A percentile compares a stretch with the other conserved stretches of the same genome.
phyloP scores from a whole-genome alignment of 345 rosid species.

The Turnera subulata region DNA sequence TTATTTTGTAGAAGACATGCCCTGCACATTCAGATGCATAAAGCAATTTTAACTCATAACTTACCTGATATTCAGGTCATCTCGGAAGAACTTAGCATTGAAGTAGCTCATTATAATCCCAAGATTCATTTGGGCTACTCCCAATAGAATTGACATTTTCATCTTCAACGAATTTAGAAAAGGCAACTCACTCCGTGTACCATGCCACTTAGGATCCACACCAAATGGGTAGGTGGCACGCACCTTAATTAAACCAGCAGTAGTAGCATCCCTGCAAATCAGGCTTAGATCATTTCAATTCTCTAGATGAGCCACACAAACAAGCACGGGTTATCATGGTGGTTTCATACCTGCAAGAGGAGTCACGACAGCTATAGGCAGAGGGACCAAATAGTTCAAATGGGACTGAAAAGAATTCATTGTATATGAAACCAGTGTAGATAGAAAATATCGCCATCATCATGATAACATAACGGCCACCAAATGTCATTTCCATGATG shows the following conservation, averaged over 20 bases:
- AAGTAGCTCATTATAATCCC: slow-evolving; percentile 83
- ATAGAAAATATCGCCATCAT: slow-evolving; percentile 95
- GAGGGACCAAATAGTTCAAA: slow-evolving; percentile 78
- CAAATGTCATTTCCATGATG: slow-evolving; percentile 89
- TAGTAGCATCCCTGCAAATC: slow-evolving; percentile 62
- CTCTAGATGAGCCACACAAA: too few species aligned
- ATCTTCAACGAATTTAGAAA: slow-evolving; percentile 94
- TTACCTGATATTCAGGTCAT: slow-evolving; percentile 61
- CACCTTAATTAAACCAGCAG: slow-evolving; percentile 71
- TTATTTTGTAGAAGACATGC: too few species aligned
- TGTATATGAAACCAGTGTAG: slow-evolving; percentile 89
- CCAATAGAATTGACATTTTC: slow-evolving; percentile 98
- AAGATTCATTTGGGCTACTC: slow-evolving; percentile 97
- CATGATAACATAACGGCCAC: slow-evolving; percentile 92
- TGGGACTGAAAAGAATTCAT: slow-evolving; percentile 97
- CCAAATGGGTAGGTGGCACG: slow-evolving; percentile 85
- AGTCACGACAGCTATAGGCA: slow-evolving; percentile 88
- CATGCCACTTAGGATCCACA: slow-evolving; percentile 95
- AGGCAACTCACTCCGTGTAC: slow-evolving; percentile 86
- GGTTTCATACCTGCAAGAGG: slow-evolving; percentile 63
- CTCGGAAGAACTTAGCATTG: slow-evolving; percentile 75
- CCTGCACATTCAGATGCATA: too few species aligned
- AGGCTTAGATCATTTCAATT: too few species aligned
- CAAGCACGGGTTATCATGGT: not conserved
- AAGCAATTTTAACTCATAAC: not conserved